phyloP scores from a whole-genome alignment of 306 rosid genomes.

The Cucumis sativus region DNA sequence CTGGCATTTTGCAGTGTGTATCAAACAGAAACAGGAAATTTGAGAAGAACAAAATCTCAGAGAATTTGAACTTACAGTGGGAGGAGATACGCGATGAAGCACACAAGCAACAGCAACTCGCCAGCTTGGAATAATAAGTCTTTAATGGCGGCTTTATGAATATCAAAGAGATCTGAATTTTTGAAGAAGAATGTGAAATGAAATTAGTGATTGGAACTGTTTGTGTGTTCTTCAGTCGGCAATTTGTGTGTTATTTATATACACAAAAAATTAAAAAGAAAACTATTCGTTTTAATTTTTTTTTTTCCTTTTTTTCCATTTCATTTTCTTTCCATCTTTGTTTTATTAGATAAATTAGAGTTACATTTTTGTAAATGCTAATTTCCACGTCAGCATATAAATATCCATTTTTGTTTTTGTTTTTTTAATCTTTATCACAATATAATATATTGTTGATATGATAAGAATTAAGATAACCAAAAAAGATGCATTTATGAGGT shows the following conservation, averaged over 20 bases:
- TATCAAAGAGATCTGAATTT: neutral
- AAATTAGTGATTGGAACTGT: neutral
- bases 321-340: neutral
- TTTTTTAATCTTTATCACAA: neutral
- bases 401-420: neutral
- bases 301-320: neutral
- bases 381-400: neutral
- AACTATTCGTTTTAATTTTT: neutral
- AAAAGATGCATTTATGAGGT: too few species aligned
- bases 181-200: neutral
- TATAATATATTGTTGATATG: neutral
- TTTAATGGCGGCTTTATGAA: neutral
- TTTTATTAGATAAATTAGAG: neutral
- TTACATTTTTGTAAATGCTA: neutral
- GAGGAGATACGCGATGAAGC: neutral
- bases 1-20: neutral
- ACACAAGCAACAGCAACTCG: neutral
- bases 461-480: too few species aligned
- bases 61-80: neutral
- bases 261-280: neutral
- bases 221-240: neutral
- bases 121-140: neutral
- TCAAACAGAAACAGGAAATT: neutral
- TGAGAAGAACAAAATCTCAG: neutral
- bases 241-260: neutral